Evolutionary conservation across 2,329 filamentous ascomycete genomes (phyloP), one percentile per base, ranked within the genome.

Genomic region (Sarocladiaceae sp.): DNA sequence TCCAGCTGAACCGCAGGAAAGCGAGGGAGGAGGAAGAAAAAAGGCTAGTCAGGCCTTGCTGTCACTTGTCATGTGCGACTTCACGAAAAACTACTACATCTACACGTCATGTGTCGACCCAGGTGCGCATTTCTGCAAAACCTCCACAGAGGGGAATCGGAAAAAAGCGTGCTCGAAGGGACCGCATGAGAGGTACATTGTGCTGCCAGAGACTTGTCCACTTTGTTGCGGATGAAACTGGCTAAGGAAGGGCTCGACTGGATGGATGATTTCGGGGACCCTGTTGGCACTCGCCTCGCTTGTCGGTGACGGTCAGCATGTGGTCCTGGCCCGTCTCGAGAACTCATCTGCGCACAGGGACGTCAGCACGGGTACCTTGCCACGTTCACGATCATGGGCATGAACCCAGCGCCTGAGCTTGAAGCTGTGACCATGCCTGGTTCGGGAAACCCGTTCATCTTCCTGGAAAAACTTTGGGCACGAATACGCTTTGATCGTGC

Each of bases 61-160:
- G n/a, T n/a, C n/a, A n/a, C n/a, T 53, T 62, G 72, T 25, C 54
- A 81, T 83, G 79, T 83, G 79, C 64, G 75, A 82, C 65, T 88
- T 85, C 63, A 86, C 83, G 62, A 87, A 86, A 62, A 88, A 88
- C 68, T 90, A 86, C 66, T 89, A 88, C 69, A 84, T 90, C 66
- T 90, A 89, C 71, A 84, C 83, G 53, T 77, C 80, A 39, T 90
- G 87, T 62, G 68, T 77, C 53, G 84, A 89, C 62, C 86, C 86
- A 0, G 82, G 81, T 36, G 75, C 79, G 15, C 87, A 90, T 66
- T 89, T 88, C 68, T 85, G 87, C 66, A 77, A 80, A 57, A 88
- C 84, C 2, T 82, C 82, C 1, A 74, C 85, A 50, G 87, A 90
- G 60, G 86, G 85, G 52, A 80, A 74, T 63, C 76, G 75, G 56